Evolutionary conservation across 495 filamentous ascomycete species (phyloP), one percentile per base, ranked within the genome.

Genomic region (Mytilinidion resinicola): DNA sequence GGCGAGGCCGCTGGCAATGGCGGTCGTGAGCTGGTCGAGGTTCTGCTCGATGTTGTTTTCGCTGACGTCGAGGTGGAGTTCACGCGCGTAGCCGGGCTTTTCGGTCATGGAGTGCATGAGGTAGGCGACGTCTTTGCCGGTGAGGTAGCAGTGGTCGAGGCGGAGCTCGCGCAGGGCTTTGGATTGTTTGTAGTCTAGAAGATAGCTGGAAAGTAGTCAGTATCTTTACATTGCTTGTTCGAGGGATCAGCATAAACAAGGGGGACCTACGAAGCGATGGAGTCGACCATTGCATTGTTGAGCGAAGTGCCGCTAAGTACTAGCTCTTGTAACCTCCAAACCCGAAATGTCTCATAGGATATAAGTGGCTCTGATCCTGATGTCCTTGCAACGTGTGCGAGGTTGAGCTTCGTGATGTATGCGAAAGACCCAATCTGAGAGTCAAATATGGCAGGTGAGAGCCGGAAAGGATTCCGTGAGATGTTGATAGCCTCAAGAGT

Each of bases 101-200:
- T 70, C 64, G 21, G 76, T 73, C 81, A 96, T 87, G 8, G 89
- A 85, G 62, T 83, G 80, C 67, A 96, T 81, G 35, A 98, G 77
- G 51, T 84, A 79, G 8, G 89, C 90, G 1, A 90, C 84, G 68
- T 90, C 84, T 44, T 77, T 79, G 11, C 91, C 90, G 7, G 80
- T 89, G 48, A 98, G 74, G 35, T 84, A 83, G 67, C 90, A 95
- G 67, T 93, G 85, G 55, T 90, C 85, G 35, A 98, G 79, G 8
- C 77, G 74, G 7, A 98, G 72, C 56, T 83, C 78, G 47, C 82
- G 82, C 36, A 98, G 76, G 11, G 76, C 77, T 14, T 78, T 72
- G 5, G 88, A 92, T 53, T 81, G 77, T 12, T 81, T 65, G 47
- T 66, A 58, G 35, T 66, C 62, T 43, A 66, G 52, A 5, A 66